Conservation (phyloP, 345 rosid species). For the Gossypium longicalyx region DNA sequence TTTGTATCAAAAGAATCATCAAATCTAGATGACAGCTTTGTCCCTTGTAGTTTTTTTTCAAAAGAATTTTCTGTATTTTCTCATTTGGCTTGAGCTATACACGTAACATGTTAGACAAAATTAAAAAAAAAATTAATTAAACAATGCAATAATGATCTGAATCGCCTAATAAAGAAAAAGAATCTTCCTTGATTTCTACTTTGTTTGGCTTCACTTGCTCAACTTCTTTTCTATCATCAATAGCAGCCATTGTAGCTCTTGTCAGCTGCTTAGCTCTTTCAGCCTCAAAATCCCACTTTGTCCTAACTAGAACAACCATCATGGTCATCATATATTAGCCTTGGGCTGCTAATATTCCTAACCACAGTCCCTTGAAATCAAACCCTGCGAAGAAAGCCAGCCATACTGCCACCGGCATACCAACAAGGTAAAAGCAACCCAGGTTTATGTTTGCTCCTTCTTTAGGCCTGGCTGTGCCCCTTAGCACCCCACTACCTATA, state of each 20-base stretch:
- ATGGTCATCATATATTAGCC: constrained; percentile 53
- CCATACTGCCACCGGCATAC: constrained; percentile 60
- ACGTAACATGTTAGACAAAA: not conserved
- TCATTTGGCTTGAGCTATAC: not conserved
- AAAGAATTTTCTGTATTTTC: not conserved
- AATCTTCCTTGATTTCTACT: constrained; percentile 37
- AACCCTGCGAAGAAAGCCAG: constrained; percentile 43
- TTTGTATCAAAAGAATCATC: not conserved
- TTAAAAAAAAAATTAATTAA: constrained; percentile 4
- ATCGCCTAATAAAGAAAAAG: constrained; percentile 18
- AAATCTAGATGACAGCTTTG: not conserved
- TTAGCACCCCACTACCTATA: constrained; percentile 65
- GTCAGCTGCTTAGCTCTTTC: constrained; percentile 52
- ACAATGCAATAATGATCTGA: constrained; percentile 20
- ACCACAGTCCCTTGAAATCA: constrained; percentile 65
- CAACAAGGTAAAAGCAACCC: constrained; percentile 61
- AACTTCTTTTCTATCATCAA: constrained; percentile 24
- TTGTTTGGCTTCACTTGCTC: constrained; percentile 23
- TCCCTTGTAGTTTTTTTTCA: not conserved
- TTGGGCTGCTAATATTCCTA: constrained; percentile 69
- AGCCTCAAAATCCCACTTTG: constrained; percentile 60
- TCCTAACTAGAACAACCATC: constrained; percentile 50
- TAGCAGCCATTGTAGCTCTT: not conserved
- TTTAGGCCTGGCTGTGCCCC: constrained; percentile 73
- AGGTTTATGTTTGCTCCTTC: constrained; percentile 70